A percentile compares a stretch with the other conserved stretches of the same genome.
phyloP scores from a whole-genome alignment of 2,329 filamentous ascomycete genomes.

The Zymoseptoria brevis region DNA sequence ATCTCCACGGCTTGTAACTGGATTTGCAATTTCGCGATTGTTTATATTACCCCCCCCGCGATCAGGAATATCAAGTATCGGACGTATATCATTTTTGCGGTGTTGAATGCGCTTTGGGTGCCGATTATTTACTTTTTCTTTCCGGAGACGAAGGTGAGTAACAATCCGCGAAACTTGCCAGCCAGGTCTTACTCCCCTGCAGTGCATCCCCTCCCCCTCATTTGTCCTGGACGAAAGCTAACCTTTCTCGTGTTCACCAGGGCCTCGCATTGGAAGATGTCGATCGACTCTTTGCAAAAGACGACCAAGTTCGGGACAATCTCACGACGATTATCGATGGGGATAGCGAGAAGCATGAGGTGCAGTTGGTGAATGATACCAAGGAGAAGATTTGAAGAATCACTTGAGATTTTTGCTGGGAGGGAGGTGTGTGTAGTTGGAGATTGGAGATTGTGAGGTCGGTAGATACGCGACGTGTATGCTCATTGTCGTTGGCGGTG shows the following conservation, averaged over 20 bases:
- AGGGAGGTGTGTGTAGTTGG: no score
- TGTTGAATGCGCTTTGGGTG: conserved; percentile 27
- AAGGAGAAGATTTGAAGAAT: background rate
- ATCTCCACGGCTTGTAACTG: conserved; percentile 29
- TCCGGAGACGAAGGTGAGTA: conserved; percentile 47
- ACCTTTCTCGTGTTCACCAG: no score
- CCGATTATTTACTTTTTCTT: conserved; percentile 55
- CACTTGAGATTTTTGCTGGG: no score
- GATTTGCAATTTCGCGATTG: conserved; percentile 52
- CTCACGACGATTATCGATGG: background rate
- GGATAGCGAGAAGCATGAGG: background rate
- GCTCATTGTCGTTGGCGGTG: no score
- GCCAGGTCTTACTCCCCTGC: no score
- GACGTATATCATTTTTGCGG: conserved; percentile 44
- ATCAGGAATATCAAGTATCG: conserved; percentile 49
- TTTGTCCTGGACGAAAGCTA: no score
- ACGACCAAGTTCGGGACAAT: conserved; percentile 4
- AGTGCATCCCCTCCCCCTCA: no score
- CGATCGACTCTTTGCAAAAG: conserved; percentile 53
- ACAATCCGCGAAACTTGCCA: no score
- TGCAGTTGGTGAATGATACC: background rate
- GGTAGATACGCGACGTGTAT: no score
- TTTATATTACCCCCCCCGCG: conserved; percentile 57
- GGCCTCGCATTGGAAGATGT: conserved; percentile 55
- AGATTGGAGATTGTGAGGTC: no score